A percentile compares a stretch with the other conserved stretches of the same genome.
Evolutionary conservation across 1,284 basidiomycete genomes (phyloP).

Genomic region (Ustilago xerochloae): DNA sequence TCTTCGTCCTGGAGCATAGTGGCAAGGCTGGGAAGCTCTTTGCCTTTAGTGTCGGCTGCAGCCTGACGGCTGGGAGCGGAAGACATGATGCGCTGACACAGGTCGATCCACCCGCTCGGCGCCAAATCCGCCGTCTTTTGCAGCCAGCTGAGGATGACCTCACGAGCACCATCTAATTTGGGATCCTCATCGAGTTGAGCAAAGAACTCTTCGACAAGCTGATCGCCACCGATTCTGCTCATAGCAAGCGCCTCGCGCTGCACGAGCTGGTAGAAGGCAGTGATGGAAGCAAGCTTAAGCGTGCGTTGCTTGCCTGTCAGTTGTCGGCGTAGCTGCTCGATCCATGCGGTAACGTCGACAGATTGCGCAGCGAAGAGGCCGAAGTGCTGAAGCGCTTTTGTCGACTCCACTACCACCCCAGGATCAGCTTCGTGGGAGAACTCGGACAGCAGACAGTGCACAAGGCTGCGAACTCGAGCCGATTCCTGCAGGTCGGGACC

Average conservation of each 20-base stretch:
- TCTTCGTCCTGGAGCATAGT: conserved; percentile 79
- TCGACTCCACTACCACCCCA: conserved; percentile 88
- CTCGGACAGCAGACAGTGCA: conserved; percentile 86
- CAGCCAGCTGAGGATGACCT: conserved; percentile 94
- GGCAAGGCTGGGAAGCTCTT: conserved; percentile 33
- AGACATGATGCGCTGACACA: conserved; percentile 93
- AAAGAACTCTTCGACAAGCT: conserved; percentile 92
- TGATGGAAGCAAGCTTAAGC: conserved; percentile 91
- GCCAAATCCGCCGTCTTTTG: conserved; percentile 91
- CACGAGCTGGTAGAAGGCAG: conserved; percentile 94
- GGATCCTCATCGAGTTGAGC: conserved; percentile 93
- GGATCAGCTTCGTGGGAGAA: conserved; percentile 85
- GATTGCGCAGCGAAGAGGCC: conserved; percentile 92
- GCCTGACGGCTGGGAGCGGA: conserved; percentile 12
- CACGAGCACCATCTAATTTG: conserved; percentile 90
- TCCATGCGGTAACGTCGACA: conserved; percentile 58
- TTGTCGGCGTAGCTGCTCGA: conserved; percentile 46
- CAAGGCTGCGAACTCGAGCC: conserved; percentile 78
- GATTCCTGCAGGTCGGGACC: conserved; percentile 96
- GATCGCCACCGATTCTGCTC: conserved; percentile 92
- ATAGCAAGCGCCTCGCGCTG: conserved; percentile 92
- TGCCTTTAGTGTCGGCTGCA: conserved; percentile 15
- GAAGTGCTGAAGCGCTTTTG: conserved; percentile 95
- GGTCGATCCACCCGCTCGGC: conserved; percentile 96
- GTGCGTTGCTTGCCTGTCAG: conserved; percentile 70